Evolutionary conservation across 495 filamentous ascomycete genomes (phyloP).

Genomic region (Penicillium coprophilum): DNA sequence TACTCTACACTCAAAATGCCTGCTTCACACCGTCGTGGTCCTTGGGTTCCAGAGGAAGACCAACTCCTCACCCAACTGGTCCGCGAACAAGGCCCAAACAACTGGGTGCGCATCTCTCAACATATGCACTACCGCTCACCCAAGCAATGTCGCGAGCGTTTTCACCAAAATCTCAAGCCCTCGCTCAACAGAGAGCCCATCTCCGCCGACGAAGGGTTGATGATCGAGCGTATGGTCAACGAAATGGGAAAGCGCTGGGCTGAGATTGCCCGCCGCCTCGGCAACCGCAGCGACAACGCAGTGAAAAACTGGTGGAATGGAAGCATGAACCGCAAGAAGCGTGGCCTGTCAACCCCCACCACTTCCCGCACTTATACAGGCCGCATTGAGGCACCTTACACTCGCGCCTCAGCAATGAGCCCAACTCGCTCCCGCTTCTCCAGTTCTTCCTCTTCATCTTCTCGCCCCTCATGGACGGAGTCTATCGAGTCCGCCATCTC

Average conservation of each 20-base stretch:
- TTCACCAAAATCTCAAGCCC: slow-evolving; percentile 93
- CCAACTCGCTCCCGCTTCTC: slow-evolving; percentile 38
- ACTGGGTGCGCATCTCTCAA: slow-evolving; percentile 89
- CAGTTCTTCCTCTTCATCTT: slow-evolving; percentile 23
- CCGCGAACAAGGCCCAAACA: slow-evolving; percentile 71
- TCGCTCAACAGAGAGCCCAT: slow-evolving; percentile 89
- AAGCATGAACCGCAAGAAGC: slow-evolving; percentile 73
- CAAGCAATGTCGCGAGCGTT: slow-evolving; percentile 95
- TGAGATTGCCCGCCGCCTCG: slow-evolving; percentile 82
- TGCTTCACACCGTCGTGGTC: slow-evolving; percentile 70
- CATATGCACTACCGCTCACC: slow-evolving; percentile 75
- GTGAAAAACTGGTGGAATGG: slow-evolving; percentile 99
- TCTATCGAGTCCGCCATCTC: slow-evolving; percentile 18
- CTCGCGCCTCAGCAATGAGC: slow-evolving; percentile 38
- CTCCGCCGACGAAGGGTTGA: slow-evolving; percentile 78
- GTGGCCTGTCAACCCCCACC: slow-evolving; percentile 45
- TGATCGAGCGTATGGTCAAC: slow-evolving; percentile 77
- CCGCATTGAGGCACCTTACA: slow-evolving; percentile 45
- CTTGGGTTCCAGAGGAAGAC: slow-evolving; percentile 87
- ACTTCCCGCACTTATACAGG: slow-evolving; percentile 42
- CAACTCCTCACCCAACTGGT: slow-evolving; percentile 69
- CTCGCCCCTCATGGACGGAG: slow-evolving; percentile 36
- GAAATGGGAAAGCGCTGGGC: slow-evolving; percentile 93
- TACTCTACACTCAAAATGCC: slow-evolving; percentile 36
- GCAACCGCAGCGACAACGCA: slow-evolving; percentile 92